phyloP scores from a whole-genome alignment of 225 moss, liverwort and hornwort genomes.

The Takakia lepidozioides region DNA sequence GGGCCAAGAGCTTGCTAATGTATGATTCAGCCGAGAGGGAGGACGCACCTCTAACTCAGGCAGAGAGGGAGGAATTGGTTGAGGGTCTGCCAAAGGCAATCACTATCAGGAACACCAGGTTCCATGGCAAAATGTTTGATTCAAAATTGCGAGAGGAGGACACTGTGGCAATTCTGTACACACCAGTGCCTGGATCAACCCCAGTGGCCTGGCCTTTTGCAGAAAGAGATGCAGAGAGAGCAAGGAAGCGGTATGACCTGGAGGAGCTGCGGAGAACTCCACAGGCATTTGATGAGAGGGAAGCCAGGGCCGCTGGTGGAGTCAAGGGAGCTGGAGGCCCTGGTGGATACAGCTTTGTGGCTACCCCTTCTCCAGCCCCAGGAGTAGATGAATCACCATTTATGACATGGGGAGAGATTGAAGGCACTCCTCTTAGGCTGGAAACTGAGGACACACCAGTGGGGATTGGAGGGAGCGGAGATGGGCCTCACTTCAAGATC shows the following conservation, averaged over 20 bases:
- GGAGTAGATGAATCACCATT: constrained; percentile 95
- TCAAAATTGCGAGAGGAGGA: constrained; percentile 93
- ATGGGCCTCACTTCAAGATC: constrained; percentile 97
- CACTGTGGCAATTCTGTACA: constrained; percentile 86
- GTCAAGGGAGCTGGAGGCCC: constrained; percentile 18
- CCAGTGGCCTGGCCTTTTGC: constrained; percentile 97
- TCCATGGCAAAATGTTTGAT: constrained; percentile 98
- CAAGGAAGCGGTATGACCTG: constrained; percentile 82
- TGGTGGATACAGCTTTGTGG: constrained; percentile 84
- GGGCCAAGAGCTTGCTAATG: constrained; percentile 91
- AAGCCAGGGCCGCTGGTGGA: constrained; percentile 8
- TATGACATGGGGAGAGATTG: constrained; percentile 99
- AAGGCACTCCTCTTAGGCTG: constrained; percentile 87
- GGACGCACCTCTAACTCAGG: constrained; percentile 78
- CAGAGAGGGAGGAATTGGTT: constrained; percentile 67
- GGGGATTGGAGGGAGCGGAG: constrained; percentile 94
- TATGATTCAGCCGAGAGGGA: constrained; percentile 90
- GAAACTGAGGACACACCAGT: constrained; percentile 96
- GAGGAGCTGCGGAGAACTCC: constrained; percentile 89
- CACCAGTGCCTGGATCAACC: constrained; percentile 87
- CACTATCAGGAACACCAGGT: constrained; percentile 68
- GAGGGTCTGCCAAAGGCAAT: constrained; percentile 88
- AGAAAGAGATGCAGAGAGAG: constrained; percentile 93
- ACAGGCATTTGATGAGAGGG: constrained; percentile 26
- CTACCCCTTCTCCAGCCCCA: constrained; percentile 88